phyloP scores from a whole-genome alignment of 139 green algal species.

The Picochlorum sp. region DNA sequence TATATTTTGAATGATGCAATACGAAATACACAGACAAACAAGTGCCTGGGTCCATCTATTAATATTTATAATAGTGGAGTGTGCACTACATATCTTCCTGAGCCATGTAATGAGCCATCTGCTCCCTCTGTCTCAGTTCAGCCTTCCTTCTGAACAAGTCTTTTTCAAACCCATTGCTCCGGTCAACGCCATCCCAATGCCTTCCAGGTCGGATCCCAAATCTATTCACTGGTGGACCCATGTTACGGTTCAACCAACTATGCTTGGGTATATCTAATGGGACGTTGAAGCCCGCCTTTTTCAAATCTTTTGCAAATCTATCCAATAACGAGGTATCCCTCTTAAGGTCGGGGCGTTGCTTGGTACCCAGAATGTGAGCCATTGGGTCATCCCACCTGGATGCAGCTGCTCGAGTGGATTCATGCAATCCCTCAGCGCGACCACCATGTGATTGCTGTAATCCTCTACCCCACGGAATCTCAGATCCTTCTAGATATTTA shows the following conservation, averaged over 20 bases:
- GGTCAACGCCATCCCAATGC: slow-evolving; percentile 96
- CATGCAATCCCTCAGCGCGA: slow-evolving; percentile 30
- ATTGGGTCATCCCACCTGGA: slow-evolving; percentile 87
- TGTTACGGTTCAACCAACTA: slow-evolving; percentile 78
- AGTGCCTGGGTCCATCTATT: no score
- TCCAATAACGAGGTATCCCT: slow-evolving; percentile 20
- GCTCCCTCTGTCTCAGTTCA: slow-evolving; percentile 28
- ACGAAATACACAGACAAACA: no score
- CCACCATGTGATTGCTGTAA: slow-evolving; percentile 47
- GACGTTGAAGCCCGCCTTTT: slow-evolving; percentile 74
- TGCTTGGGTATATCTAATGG: slow-evolving; percentile 82
- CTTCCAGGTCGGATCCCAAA: slow-evolving; percentile 86
- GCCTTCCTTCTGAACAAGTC: slow-evolving; percentile 64
- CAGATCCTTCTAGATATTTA: slow-evolving; percentile 34
- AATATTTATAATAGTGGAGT: no score
- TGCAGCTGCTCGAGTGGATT: slow-evolving; percentile 22
- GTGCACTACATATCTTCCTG: slow-evolving; percentile 63
- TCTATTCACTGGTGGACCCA: slow-evolving; percentile 72
- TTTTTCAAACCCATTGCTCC: slow-evolving; percentile 87
- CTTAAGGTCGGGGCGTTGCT: not conserved
- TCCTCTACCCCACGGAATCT: slow-evolving; percentile 64
- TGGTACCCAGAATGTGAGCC: slow-evolving; percentile 54
- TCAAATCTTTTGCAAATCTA: slow-evolving; percentile 21
- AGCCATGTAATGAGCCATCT: slow-evolving; percentile 53
- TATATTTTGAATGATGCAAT: no score